A percentile compares a stretch with the other conserved stretches of the same genome.
These are phyloP conservation scores for Trypanosoma caninum DNA, from an alignment of 208 protist species.

Conservation along the genomic window DNA sequence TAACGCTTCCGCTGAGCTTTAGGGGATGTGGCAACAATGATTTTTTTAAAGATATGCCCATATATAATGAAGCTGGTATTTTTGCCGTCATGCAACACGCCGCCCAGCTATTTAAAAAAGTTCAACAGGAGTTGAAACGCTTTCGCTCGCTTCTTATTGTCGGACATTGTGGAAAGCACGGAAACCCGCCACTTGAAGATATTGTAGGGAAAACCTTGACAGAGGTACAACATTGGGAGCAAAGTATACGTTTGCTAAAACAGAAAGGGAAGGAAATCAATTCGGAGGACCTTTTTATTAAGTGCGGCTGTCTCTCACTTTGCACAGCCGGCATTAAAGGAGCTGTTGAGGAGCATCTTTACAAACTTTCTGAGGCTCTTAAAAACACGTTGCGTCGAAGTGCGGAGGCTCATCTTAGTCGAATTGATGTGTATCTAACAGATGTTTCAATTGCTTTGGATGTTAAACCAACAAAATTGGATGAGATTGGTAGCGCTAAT, in stretches of 20 bases:
- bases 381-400: slow-evolving; percentile 80
- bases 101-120: slow-evolving; percentile 84
- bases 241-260: slow-evolving; percentile 94
- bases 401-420: slow-evolving; percentile 70
- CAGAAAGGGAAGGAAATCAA: slow-evolving; percentile 95
- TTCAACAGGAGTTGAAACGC: slow-evolving; percentile 80
- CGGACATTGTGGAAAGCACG: slow-evolving; percentile 72
- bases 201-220: slow-evolving; percentile 85
- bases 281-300: slow-evolving; percentile 90
- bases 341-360: slow-evolving; percentile 92
- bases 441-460: slow-evolving; percentile 70
- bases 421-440: slow-evolving; percentile 85
- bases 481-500: slow-evolving; percentile 93
- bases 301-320: slow-evolving; percentile 93
- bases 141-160: slow-evolving; percentile 91
- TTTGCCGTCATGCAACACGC: slow-evolving; percentile 92
- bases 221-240: slow-evolving; percentile 95
- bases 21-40: slow-evolving; percentile 80
- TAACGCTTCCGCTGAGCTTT: slow-evolving; percentile 93
- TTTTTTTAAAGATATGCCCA: slow-evolving; percentile 89
- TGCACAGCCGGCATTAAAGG: slow-evolving; percentile 92
- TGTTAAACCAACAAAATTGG: slow-evolving; percentile 88
- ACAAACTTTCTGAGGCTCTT: slow-evolving; percentile 86
- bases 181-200: slow-evolving; percentile 80
- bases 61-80: slow-evolving; percentile 86